phyloP scores from a whole-genome alignment of 768 basidiomycete genomes.

The Tulasnella calospora region DNA sequence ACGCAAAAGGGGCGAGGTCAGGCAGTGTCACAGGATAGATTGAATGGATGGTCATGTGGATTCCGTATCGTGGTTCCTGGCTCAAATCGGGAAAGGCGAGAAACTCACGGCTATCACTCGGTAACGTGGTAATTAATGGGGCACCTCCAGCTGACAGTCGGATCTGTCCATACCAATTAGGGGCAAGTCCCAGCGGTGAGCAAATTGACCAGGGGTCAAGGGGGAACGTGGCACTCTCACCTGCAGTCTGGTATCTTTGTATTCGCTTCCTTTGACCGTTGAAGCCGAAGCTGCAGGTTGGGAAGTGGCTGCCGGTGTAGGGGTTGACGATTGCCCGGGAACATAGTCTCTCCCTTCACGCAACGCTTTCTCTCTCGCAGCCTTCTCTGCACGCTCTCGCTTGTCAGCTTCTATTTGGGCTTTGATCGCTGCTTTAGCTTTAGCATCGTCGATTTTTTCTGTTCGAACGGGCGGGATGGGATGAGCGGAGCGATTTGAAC shows the following conservation, averaged over 20 bases:
- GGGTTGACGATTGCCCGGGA: slow-evolving; percentile 33
- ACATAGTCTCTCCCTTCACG: slow-evolving; percentile 58
- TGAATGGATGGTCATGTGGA: not conserved
- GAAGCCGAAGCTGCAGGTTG: slow-evolving; percentile 41
- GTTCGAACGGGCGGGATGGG: not conserved
- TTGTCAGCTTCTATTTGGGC: slow-evolving; percentile 96
- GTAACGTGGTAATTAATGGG: slow-evolving; percentile 72
- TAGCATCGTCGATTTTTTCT: slow-evolving; percentile 90
- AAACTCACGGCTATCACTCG: slow-evolving; percentile 70
- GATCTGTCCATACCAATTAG: slow-evolving; percentile 46
- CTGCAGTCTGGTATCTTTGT: slow-evolving; percentile 78
- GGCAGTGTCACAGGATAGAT: not conserved
- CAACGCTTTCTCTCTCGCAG: slow-evolving; percentile 85
- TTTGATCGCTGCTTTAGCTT: slow-evolving; percentile 79
- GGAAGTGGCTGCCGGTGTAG: slow-evolving; percentile 39
- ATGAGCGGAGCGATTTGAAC: not conserved
- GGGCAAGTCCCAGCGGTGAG: not conserved
- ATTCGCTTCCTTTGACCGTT: slow-evolving; percentile 57
- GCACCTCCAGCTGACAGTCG: slow-evolving; percentile 74
- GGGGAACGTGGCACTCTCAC: slow-evolving; percentile 29
- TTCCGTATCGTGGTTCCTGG: not conserved
- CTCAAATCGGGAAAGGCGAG: not conserved
- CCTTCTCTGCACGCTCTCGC: slow-evolving; percentile 77
- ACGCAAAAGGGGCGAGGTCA: not conserved
- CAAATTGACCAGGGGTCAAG: not conserved